Evolutionary conservation across 2,329 filamentous ascomycete species (phyloP).

Genomic region (Pseudogymnoascus sp.): DNA sequence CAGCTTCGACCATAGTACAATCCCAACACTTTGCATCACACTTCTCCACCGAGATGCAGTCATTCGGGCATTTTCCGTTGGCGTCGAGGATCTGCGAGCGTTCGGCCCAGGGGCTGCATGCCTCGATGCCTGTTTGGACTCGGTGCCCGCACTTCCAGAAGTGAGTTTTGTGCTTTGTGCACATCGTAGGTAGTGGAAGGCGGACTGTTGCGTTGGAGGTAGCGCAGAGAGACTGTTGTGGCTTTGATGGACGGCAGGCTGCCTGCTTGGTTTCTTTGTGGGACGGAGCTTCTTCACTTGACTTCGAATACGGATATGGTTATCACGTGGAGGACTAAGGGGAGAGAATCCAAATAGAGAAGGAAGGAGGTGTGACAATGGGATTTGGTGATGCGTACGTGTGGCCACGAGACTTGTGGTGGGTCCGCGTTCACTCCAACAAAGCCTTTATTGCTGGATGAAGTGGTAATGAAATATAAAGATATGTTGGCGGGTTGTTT

Average conservation of each 20-base stretch:
- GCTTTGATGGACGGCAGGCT: background rate
- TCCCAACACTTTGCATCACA: background rate
- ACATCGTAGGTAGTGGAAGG: background rate
- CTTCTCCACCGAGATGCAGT: background rate
- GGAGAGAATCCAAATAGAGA: background rate
- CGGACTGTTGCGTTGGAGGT: background rate
- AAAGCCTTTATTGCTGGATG: background rate
- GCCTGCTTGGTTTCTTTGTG: background rate
- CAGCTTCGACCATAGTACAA: background rate
- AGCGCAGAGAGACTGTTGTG: background rate
- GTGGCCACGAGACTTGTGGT: background rate
- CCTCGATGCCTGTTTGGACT: background rate
- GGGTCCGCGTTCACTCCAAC: background rate
- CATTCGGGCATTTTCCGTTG: background rate
- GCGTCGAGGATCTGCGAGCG: conserved; percentile 2
- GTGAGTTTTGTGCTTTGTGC: background rate
- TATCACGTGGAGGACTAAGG: background rate
- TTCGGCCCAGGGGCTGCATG: conserved; percentile 1
- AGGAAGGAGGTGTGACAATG: background rate
- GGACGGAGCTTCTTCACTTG: background rate
- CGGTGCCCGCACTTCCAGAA: background rate
- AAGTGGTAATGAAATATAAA: background rate
- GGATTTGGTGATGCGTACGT: background rate
- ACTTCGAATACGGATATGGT: background rate
- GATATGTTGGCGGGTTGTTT: background rate